Base-by-base conservation (phyloP, 257 asterid species). In the Schizonepeta tenuifolia region DNA sequence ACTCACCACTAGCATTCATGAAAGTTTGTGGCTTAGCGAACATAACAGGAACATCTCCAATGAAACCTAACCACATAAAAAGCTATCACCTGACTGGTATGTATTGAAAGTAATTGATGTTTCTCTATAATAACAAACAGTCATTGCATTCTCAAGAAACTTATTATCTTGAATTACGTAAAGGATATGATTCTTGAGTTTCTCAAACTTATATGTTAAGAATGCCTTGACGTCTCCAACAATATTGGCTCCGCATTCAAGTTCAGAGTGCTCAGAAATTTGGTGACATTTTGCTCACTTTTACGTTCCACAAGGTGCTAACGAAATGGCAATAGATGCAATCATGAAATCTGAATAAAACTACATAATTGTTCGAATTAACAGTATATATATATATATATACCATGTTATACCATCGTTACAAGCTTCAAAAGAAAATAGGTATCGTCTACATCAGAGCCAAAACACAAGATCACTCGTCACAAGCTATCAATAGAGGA, bases 1-100 rank as follows among this genome's bases (percentile, higher is more conserved):
- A 95, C 98, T 95, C 98, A 87, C 99, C 99, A 80, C 99, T 95
- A 63, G 89, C 96, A 86, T 95, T 95, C 97, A 95, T 90, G 80
- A 90, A 95, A 15, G 97, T 95, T 76, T 88, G 98, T 9, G 99
- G 99, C 65, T 95, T 92, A 75, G 97, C 98, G 69, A 95, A 85
- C 90, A 95, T 88, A 53, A 95, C 90, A 36, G 99, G 98, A 56
- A 83, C 89, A 66, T 92, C 89, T 62, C 96, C 97, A 70, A 95
- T 92, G 66, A 70, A 82, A 78, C 99, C 98, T 95, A 72, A 70
- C 64, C 72, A 78, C 81, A 73, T 5, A 67, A 62, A 55, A 24
- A 14, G 54, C 44, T 4, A 78, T 22, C 24, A 71, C 44, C 12
- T 31, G 47, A 73, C 14, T 53, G 59, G 24, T 38, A 36, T 13